Conservation (phyloP, 2,329 filamentous ascomycete genomes). For the Sporothrix sp. region DNA sequence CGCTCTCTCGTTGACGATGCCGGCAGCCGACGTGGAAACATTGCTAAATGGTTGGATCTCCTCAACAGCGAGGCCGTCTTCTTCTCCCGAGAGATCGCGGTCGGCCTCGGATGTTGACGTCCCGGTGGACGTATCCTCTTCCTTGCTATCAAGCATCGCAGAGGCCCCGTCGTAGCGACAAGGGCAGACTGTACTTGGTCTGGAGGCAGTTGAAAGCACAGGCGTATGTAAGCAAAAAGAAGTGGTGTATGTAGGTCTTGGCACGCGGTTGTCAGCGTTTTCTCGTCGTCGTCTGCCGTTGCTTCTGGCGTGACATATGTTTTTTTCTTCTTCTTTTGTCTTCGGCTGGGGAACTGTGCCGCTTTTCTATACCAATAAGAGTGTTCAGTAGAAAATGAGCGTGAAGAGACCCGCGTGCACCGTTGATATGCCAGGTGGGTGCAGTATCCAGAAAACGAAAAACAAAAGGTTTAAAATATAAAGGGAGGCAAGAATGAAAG, state of each 20-base stretch:
- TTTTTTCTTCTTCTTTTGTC: background rate
- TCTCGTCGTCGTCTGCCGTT: no score
- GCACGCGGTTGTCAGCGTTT: background rate
- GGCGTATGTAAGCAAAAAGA: background rate
- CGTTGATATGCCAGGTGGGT: background rate
- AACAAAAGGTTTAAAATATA: background rate
- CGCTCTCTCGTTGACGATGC: background rate
- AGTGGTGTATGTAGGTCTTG: background rate
- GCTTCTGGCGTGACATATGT: no score
- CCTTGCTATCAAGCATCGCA: background rate
- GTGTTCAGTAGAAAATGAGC: background rate
- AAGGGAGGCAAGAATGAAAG: background rate
- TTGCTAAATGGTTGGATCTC: conserved; percentile 8
- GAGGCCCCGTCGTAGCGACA: no score
- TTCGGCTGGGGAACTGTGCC: background rate
- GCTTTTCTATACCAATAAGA: conserved; percentile 1
- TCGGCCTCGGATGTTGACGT: background rate
- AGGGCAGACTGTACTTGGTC: background rate
- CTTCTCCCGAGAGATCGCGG: background rate
- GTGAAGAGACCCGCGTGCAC: background rate
- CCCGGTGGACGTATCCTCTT: background rate
- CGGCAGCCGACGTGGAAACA: background rate
- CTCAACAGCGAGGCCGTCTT: conserved; percentile 7
- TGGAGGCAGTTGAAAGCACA: background rate
- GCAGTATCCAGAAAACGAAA: background rate